phyloP scores from a whole-genome alignment of 2,329 filamentous ascomycete genomes.

The Neodidymelliopsis sp. region DNA sequence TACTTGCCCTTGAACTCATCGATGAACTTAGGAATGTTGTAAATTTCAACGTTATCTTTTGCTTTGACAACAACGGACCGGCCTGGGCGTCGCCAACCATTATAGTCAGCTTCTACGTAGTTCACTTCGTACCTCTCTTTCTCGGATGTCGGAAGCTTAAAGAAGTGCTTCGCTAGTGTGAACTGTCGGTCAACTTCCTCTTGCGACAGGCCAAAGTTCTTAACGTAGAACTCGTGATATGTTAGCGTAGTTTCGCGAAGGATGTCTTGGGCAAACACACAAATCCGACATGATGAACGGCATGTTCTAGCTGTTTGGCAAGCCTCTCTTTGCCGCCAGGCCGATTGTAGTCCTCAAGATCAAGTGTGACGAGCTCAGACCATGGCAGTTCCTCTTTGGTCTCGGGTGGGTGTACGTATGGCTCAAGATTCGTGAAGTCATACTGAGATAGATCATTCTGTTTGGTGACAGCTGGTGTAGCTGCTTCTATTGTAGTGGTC shows the following conservation, averaged over 20 bases:
- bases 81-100: conserved; percentile 51
- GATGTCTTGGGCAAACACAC: conserved; percentile 18
- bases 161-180: conserved; percentile 66
- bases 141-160: conserved; percentile 63
- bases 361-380: conserved; percentile 66
- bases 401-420: conserved; percentile 57
- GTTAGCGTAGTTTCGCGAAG: neutral
- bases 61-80: conserved; percentile 44
- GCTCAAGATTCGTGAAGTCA: conserved; percentile 39
- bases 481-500: conserved; percentile 27
- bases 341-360: conserved; percentile 62
- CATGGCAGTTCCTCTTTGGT: conserved; percentile 59
- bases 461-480: neutral
- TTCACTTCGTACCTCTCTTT: conserved; percentile 62
- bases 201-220: conserved; percentile 66
- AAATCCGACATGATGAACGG: conserved; percentile 58
- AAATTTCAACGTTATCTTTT: conserved; percentile 66
- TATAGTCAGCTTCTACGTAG: conserved; percentile 61
- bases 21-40: conserved; percentile 68
- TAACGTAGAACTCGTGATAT: conserved; percentile 65
- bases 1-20: conserved; percentile 61
- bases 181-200: conserved; percentile 68
- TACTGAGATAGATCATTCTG: conserved; percentile 35
- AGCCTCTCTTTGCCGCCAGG: conserved; percentile 63
- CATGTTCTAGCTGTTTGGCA: conserved; percentile 63